Conservation (phyloP, 441 rosid genomes). For the Populus hybrid region DNA sequence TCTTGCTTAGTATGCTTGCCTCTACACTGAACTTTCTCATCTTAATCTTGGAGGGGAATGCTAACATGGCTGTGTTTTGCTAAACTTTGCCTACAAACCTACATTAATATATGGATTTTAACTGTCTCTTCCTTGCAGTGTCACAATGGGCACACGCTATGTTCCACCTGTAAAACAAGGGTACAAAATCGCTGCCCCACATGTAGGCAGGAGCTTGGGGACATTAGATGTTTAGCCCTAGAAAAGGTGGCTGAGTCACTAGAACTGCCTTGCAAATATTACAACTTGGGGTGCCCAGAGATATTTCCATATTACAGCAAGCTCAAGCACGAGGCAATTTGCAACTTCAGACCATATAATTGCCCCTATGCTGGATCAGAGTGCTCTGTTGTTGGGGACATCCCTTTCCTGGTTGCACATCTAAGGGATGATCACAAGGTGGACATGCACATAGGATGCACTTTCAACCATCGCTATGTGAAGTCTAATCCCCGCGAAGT, state of each 20-base stretch:
- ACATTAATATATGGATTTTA: background rate
- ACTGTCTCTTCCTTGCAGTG: slow-evolving; percentile 43
- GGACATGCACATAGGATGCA: slow-evolving; percentile 85
- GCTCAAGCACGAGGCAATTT: slow-evolving; percentile 72
- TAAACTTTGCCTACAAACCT: background rate
- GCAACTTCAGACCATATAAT: slow-evolving; percentile 81
- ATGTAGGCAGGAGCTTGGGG: slow-evolving; percentile 73
- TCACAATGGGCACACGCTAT: slow-evolving; percentile 78
- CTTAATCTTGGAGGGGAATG: background rate
- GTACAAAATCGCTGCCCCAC: slow-evolving; percentile 91
- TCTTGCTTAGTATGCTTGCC: background rate
- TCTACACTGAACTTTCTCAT: background rate
- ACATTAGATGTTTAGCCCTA: slow-evolving; percentile 65
- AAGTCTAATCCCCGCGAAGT: slow-evolving; percentile 91
- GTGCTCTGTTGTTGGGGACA: slow-evolving; percentile 69
- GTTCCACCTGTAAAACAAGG: slow-evolving; percentile 79
- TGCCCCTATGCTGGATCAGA: slow-evolving; percentile 96
- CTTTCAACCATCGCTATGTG: slow-evolving; percentile 86
- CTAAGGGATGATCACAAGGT: slow-evolving; percentile 87
- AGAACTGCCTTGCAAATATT: slow-evolving; percentile 82
- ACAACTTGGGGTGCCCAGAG: slow-evolving; percentile 78
- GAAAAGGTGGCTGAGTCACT: slow-evolving; percentile 92
- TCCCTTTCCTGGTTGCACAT: slow-evolving; percentile 75
- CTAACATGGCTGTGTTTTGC: background rate
- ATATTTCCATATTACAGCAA: slow-evolving; percentile 87